Base-by-base conservation (phyloP, 192 early-diverging fungal species). In the Phycomyces blakesleeanus region DNA sequence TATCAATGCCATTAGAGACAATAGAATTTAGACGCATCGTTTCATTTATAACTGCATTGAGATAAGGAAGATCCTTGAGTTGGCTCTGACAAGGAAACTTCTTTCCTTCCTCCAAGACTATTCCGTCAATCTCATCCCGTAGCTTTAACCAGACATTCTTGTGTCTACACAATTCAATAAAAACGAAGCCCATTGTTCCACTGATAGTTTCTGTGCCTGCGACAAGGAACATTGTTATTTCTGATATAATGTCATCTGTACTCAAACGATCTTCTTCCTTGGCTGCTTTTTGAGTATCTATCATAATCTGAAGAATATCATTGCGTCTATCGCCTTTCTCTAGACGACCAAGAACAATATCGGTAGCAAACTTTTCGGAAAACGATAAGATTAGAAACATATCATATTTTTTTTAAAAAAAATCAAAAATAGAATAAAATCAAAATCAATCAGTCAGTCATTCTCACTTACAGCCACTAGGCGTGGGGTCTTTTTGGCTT, bases 291-390 rank as follows among this genome's bases (percentile, higher is more conserved):
- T 80, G 66, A 9, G 75, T 63, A 44, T 83, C 69, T 14, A 83
- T 62, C 22, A 83, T 51, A 20, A 73, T 67, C 40, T 83, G 81
- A 14, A 83, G 41, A 27, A 83, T 66, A 50, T 83, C 81, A 15
- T 74, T 41, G 37, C 76, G 60, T 16, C 52, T 51, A 51, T 62
- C 7, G 2, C 7, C 7, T 7, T 34, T 2, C 29, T 26, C 24
- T 5, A 61, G 41, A 41, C 72, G 67, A 16, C 50, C 42, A 4
- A 55, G 37, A 38, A 74, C 63, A 25, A 73, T 52, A 0, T 34
- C 44, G 34, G 5, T 27, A 51, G 67, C 51, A 51, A 72, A 72
- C 69, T 72, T 57, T 20, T n/a, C n/a, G 18, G 7, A 34, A 7
- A 34, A 7, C 29, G 7, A 7, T 7, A 34, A 7, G 7, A 34